phyloP scores from a whole-genome alignment of 495 filamentous ascomycete genomes.

The Antarctomyces pellizariae region DNA sequence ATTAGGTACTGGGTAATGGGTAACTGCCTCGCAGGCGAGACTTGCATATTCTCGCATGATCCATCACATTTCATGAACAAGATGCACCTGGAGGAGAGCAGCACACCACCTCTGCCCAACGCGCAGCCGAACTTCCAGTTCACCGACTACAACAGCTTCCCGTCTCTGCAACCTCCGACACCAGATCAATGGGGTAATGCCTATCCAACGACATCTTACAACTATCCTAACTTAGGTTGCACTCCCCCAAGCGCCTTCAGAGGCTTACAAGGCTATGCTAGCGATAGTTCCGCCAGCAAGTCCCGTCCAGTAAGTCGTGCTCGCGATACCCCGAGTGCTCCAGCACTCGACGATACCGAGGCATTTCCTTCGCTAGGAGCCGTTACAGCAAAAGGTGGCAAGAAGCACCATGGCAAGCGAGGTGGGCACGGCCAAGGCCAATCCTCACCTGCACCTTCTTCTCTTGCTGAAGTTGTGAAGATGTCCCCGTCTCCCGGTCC shows the following conservation, averaged over 20 bases:
- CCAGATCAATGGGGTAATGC: slow-evolving; percentile 38
- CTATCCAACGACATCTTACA: slow-evolving; percentile 21
- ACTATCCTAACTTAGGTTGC: slow-evolving; percentile 23
- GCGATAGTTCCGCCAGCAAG: slow-evolving; percentile 39
- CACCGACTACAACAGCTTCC: slow-evolving; percentile 78
- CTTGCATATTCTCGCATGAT: slow-evolving; percentile 95
- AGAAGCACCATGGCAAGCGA: slow-evolving; percentile 79
- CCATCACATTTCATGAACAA: slow-evolving; percentile 55
- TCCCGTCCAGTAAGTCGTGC: slow-evolving; percentile 75
- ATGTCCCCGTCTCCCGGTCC: slow-evolving; percentile 62
- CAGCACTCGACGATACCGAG: slow-evolving; percentile 76
- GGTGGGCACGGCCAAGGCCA: slow-evolving; percentile 49
- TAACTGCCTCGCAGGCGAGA: slow-evolving; percentile 82
- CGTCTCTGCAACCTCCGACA: slow-evolving; percentile 40
- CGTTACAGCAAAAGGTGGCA: slow-evolving; percentile 49
- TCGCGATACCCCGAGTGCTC: slow-evolving; percentile 44
- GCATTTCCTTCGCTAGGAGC: slow-evolving; percentile 88
- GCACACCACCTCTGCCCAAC: slow-evolving; percentile 30
- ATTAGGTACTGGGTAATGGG: slow-evolving; percentile 86
- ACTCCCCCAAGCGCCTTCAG: slow-evolving; percentile 42
- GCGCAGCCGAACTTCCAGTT: slow-evolving; percentile 47
- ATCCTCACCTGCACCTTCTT: slow-evolving; percentile 52
- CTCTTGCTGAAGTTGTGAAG: slow-evolving; percentile 84
- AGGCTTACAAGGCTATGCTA: slow-evolving; percentile 21
- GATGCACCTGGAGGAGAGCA: slow-evolving; percentile 37